Conservation (phyloP, 169 alveolate species). For the Theileria orientalis region DNA sequence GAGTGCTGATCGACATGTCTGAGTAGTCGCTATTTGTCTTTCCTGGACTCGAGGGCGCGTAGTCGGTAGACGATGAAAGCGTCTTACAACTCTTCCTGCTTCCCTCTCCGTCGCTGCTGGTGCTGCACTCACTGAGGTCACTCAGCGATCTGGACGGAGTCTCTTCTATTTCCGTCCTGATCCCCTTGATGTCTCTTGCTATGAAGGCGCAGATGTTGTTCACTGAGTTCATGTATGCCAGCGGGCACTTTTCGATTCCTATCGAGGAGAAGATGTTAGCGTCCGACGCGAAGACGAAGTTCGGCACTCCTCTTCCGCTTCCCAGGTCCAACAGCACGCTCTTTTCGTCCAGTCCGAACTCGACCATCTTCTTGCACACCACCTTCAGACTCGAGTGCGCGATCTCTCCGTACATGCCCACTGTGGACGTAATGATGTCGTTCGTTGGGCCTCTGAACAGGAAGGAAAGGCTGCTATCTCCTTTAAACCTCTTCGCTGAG, state of each 20-base stretch:
- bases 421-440: conserved; percentile 76
- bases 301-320: conserved; percentile 85
- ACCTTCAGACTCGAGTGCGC: conserved; percentile 64
- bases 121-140: too few species aligned
- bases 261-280: conserved; percentile 64
- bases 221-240: conserved; percentile 32
- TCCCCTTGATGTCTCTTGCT: neutral
- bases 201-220: conserved; percentile 18
- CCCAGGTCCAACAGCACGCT: conserved; percentile 80
- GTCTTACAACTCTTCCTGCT: too few species aligned
- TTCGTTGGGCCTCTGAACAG: conserved; percentile 31
- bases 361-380: conserved; percentile 69
- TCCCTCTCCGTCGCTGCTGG: too few species aligned
- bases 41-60: too few species aligned
- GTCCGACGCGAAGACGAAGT: conserved; percentile 63
- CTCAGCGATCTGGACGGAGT: too few species aligned
- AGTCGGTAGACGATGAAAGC: too few species aligned
- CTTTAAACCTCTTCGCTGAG: neutral
- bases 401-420: conserved; percentile 86
- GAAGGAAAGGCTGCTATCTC: conserved; percentile 25
- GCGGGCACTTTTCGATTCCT: conserved; percentile 68
- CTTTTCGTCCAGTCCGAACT: conserved; percentile 76
- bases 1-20: too few species aligned
- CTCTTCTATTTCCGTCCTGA: neutral
- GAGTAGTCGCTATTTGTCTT: too few species aligned